Evolutionary conservation across 2,329 filamentous ascomycete genomes (phyloP).

Genomic region (Bipolaris cookei): DNA sequence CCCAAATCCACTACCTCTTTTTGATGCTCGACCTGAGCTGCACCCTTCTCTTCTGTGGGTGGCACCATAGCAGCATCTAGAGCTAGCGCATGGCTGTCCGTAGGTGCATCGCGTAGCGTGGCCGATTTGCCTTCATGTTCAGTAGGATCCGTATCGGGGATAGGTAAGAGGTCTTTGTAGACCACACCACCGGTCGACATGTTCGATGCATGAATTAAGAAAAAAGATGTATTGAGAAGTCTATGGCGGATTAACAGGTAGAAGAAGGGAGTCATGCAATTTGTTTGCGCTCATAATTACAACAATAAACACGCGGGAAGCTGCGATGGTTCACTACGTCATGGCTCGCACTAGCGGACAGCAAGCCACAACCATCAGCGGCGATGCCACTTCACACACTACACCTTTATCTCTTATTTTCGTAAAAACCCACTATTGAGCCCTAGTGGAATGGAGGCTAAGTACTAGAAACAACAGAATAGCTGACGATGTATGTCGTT

Average conservation of each 20-base stretch:
- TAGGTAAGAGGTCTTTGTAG: conserved; percentile 47
- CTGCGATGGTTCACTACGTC: conserved; percentile 23
- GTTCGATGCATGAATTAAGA: conserved; percentile 12
- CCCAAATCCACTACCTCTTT: conserved; percentile 69
- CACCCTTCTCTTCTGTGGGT: conserved; percentile 50
- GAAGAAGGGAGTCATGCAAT: conserved; percentile 2
- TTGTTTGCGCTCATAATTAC: conserved; percentile 15
- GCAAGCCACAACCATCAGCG: conserved; percentile 19
- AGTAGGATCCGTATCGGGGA: conserved; percentile 43
- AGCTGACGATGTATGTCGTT: neutral
- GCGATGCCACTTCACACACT: conserved; percentile 5
- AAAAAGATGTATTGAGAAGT: neutral
- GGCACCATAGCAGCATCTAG: conserved; percentile 48
- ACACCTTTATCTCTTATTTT: neutral
- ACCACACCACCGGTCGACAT: conserved; percentile 42
- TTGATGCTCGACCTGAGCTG: conserved; percentile 51
- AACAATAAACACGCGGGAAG: conserved; percentile 10
- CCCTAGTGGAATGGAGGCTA: neutral
- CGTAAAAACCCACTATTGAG: neutral
- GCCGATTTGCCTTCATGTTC: conserved; percentile 35
- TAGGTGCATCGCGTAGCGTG: conserved; percentile 52
- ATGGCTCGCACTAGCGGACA: conserved; percentile 21
- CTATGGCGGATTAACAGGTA: neutral
- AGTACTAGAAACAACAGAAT: neutral
- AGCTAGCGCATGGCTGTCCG: conserved; percentile 57